phyloP scores from a whole-genome alignment of 352 stramenopile species.

The Phytophthora chlamydospora region DNA sequence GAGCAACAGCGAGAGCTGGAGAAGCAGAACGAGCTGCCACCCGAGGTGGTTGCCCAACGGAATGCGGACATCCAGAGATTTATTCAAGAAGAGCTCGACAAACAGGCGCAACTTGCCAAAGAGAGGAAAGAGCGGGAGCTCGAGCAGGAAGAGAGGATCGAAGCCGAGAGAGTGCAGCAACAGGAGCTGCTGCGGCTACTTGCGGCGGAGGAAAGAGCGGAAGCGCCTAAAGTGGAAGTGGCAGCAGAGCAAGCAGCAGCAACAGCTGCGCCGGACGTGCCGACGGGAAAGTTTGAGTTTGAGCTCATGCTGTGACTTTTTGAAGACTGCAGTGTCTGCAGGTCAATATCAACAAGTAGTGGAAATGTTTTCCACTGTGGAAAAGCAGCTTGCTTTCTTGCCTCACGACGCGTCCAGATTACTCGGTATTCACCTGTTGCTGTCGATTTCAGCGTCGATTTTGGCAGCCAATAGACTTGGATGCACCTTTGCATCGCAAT shows the following conservation, averaged over 20 bases:
- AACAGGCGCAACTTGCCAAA: conserved; percentile 20
- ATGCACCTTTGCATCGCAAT: background rate
- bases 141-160: conserved; percentile 1
- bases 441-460: too few relatives aligned
- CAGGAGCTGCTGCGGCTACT: conserved; percentile 2
- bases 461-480: too few relatives aligned
- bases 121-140: conserved; percentile 16
- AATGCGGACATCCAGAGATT: conserved; percentile 30
- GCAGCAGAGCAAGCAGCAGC: background rate
- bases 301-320: conserved; percentile 11
- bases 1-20: conserved; percentile 5
- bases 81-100: conserved; percentile 34
- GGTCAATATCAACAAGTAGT: too few relatives aligned
- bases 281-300: conserved; percentile 10
- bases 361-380: too few relatives aligned
- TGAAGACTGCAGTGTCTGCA: too few relatives aligned
- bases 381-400: too few relatives aligned
- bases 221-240: background rate
- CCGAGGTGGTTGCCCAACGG: conserved; percentile 19
- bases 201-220: background rate
- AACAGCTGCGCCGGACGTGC: background rate
- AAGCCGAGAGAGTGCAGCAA: conserved; percentile 6
- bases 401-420: too few relatives aligned
- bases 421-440: too few relatives aligned
- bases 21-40: conserved; percentile 12